Percentiles rank a stretch among this genome's conserved stretches.
Evolutionary conservation across 2,329 filamentous ascomycete species (phyloP).

Genomic region (Arthrobotrys sinensis): DNA sequence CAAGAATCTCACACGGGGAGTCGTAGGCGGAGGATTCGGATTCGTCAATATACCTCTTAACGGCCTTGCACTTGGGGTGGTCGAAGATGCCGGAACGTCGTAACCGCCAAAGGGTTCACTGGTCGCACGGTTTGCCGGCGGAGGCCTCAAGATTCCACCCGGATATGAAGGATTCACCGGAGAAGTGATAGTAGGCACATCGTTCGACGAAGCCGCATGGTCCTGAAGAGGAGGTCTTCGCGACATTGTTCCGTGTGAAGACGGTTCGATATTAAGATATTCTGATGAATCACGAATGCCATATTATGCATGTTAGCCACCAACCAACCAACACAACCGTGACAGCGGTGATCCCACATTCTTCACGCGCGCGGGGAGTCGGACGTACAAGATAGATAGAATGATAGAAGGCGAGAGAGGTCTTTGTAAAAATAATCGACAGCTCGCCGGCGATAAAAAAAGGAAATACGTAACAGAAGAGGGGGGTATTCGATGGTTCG

Average conservation of each 20-base stretch:
- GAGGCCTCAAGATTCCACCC: slow-evolving; percentile 21
- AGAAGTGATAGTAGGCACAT: slow-evolving; percentile 40
- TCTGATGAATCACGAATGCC: slow-evolving; percentile 11
- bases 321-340: slow-evolving; percentile 25
- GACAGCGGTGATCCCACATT: slow-evolving; percentile 40
- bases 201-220: slow-evolving; percentile 50
- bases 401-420: slow-evolving; percentile 32
- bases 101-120: slow-evolving; percentile 57
- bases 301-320: slow-evolving; percentile 3
- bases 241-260: slow-evolving; percentile 35
- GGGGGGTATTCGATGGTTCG: slow-evolving; percentile 8
- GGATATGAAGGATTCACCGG: slow-evolving; percentile 27
- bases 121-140: slow-evolving; percentile 38
- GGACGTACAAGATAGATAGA: slow-evolving; percentile 41
- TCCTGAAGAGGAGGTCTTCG: slow-evolving; percentile 48
- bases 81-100: slow-evolving; percentile 46
- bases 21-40: slow-evolving; percentile 49
- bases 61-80: slow-evolving; percentile 35
- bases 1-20: slow-evolving; percentile 54
- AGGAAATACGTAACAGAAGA: not conserved
- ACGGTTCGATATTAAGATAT: slow-evolving; percentile 22
- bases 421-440: slow-evolving; percentile 61
- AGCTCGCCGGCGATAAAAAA: slow-evolving; percentile 34
- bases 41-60: slow-evolving; percentile 52
- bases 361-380: slow-evolving; percentile 43